These are phyloP conservation scores for Trifolium subterraneum DNA, from an alignment of 306 rosid genomes.

Conservation along the genomic window DNA sequence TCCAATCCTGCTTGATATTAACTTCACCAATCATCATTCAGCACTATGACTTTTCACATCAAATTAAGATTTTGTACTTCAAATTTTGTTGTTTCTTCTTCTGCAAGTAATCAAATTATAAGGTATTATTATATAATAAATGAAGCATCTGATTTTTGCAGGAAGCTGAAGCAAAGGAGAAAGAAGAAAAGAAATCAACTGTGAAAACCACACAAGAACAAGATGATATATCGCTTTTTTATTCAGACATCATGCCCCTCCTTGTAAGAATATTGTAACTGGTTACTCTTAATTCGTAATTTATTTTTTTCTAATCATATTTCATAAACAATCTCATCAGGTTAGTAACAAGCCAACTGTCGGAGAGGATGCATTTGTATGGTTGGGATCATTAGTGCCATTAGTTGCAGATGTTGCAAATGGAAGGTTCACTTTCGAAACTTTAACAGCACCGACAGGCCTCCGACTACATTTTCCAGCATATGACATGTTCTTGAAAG, in stretches of 20 bases:
- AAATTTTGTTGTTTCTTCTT: neutral
- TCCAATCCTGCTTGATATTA: neutral
- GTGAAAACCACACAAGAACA: conserved; percentile 46
- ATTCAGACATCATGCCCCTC: conserved; percentile 93
- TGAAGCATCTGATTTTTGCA: conserved; percentile 43
- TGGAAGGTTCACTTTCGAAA: conserved; percentile 82
- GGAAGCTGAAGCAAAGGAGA: conserved; percentile 77
- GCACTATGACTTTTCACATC: neutral
- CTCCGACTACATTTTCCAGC: conserved; percentile 86
- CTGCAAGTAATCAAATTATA: conserved; percentile 1
- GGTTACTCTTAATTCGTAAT: conserved; percentile 1
- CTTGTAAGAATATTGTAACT: conserved; percentile 60
- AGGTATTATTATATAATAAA: conserved; percentile 13
- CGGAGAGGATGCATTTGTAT: conserved; percentile 93
- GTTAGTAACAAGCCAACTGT: conserved; percentile 63
- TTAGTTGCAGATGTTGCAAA: conserved; percentile 75
- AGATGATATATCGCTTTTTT: conserved; percentile 83
- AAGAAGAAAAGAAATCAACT: conserved; percentile 62
- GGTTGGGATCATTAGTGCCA: conserved; percentile 82
- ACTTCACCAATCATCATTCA: neutral
- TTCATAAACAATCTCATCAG: conserved; percentile 48
- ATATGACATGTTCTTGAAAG: conserved; percentile 73
- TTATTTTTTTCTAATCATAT: neutral
- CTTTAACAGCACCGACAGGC: conserved; percentile 77
- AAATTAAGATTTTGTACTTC: neutral